phyloP scores from a whole-genome alignment of 179 eudicot genomes.

The Spinacia oleracea region DNA sequence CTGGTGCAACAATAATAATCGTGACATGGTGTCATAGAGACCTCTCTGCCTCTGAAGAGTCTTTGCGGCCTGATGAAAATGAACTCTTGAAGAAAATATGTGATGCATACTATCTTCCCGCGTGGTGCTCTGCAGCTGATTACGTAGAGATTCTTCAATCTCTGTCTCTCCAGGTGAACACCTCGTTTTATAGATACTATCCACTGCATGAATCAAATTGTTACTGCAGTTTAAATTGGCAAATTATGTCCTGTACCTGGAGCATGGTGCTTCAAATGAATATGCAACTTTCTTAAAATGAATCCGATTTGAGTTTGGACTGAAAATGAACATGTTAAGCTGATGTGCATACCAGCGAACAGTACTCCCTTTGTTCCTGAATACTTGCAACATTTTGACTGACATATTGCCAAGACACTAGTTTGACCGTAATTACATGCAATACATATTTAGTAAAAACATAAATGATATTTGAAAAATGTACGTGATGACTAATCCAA shows the following conservation, averaged over 20 bases:
- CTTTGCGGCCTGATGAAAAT: constrained; percentile 64
- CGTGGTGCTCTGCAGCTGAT: constrained; percentile 91
- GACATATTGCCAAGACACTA: too few relatives aligned
- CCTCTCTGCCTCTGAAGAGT: constrained; percentile 69
- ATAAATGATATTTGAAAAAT: too few relatives aligned
- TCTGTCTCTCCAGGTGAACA: constrained; percentile 64
- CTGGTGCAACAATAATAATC: constrained; percentile 80
- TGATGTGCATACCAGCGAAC: not conserved
- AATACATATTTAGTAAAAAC: too few relatives aligned
- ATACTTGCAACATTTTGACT: too few relatives aligned
- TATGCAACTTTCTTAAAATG: not conserved
- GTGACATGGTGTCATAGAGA: constrained; percentile 99
- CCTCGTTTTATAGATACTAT: not conserved
- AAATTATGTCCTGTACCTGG: too few relatives aligned
- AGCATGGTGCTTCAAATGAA: not conserved
- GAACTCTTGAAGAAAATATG: constrained; percentile 69
- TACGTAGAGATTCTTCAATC: constrained; percentile 73
- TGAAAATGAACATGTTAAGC: not conserved
- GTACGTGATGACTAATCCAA: too few relatives aligned
- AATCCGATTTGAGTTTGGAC: not conserved
- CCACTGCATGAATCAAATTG: not conserved
- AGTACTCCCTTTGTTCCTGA: too few relatives aligned
- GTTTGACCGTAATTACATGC: too few relatives aligned
- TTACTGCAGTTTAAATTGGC: too few relatives aligned
- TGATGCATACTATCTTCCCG: constrained; percentile 86